Evolutionary conservation across 495 filamentous ascomycete species (phyloP).

Genomic region (Xylaria intraflava): DNA sequence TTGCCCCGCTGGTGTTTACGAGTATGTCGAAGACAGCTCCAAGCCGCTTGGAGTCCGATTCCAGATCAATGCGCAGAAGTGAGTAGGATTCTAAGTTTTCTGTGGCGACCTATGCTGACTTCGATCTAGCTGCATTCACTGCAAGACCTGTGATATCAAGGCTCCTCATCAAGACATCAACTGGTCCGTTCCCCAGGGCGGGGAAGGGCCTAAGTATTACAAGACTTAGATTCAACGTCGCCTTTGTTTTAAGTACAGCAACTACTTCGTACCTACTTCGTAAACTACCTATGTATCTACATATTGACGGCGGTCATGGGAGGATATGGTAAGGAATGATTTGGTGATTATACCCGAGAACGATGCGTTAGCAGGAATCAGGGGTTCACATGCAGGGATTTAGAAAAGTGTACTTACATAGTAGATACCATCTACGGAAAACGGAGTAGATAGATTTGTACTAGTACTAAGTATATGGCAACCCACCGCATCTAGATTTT

Average conservation of each 20-base stretch:
- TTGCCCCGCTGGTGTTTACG: slow-evolving; percentile 97
- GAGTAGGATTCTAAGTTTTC: slow-evolving; percentile 36
- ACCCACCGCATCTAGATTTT: no score
- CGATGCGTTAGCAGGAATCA: neutral
- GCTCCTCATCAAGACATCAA: slow-evolving; percentile 94
- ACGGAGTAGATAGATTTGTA: no score
- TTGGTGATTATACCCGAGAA: neutral
- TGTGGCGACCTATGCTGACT: slow-evolving; percentile 7
- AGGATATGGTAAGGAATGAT: neutral
- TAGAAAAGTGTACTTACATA: no score
- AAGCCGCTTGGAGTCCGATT: slow-evolving; percentile 84
- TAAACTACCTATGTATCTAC: no score
- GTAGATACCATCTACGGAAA: no score
- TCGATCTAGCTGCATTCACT: slow-evolving; percentile 79
- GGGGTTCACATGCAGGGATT: no score
- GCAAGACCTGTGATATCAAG: slow-evolving; percentile 99
- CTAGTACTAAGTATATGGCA: no score
- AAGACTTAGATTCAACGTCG: slow-evolving; percentile 70
- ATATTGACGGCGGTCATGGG: neutral
- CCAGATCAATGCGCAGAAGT: slow-evolving; percentile 98
- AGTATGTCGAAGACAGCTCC: slow-evolving; percentile 87
- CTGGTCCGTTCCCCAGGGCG: slow-evolving; percentile 91
- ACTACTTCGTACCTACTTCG: no score
- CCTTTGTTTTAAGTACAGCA: no score
- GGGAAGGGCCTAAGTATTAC: slow-evolving; percentile 93